Percentiles rank a stretch among this genome's conserved stretches.
Conservation (phyloP, 2,329 filamentous ascomycete species). For the Massarina eburnea region DNA sequence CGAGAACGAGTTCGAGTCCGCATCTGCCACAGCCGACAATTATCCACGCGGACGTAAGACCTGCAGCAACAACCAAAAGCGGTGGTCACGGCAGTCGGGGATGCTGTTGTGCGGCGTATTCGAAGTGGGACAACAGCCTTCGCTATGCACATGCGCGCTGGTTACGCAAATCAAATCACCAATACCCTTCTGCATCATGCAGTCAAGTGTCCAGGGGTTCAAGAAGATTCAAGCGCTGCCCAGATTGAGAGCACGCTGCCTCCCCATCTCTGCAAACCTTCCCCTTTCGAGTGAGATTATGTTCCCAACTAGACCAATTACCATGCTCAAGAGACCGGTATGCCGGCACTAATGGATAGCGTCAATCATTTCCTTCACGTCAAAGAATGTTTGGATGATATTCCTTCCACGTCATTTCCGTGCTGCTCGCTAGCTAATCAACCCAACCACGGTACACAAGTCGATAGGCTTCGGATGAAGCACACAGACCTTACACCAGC, state of each 20-base stretch:
- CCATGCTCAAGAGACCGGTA: not conserved
- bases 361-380: slow-evolving; percentile 1
- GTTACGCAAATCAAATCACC: slow-evolving; percentile 19
- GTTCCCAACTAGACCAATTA: slow-evolving; percentile 11
- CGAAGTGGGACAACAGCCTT: slow-evolving; percentile 18
- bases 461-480: slow-evolving; percentile 7
- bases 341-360: slow-evolving; percentile 3
- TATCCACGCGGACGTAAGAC: slow-evolving; percentile 1
- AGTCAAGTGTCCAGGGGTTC: not conserved
- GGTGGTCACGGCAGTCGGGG: slow-evolving; percentile 19
- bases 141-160: slow-evolving; percentile 19
- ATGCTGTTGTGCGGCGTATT: slow-evolving; percentile 16
- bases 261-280: not conserved
- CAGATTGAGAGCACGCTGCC: not conserved
- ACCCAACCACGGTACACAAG: slow-evolving; percentile 16
- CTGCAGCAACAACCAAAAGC: slow-evolving; percentile 18
- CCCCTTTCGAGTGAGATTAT: not conserved
- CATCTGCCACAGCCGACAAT: slow-evolving; percentile 1
- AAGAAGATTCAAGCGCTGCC: not conserved
- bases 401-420: slow-evolving; percentile 5
- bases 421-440: slow-evolving; percentile 11
- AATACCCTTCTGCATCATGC: slow-evolving; percentile 11
- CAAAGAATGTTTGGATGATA: not conserved
- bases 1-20: not conserved
- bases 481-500: slow-evolving; percentile 3